Evolutionary conservation across 208 protist genomes (phyloP).

Genomic region (Leishmania amazonensis): DNA sequence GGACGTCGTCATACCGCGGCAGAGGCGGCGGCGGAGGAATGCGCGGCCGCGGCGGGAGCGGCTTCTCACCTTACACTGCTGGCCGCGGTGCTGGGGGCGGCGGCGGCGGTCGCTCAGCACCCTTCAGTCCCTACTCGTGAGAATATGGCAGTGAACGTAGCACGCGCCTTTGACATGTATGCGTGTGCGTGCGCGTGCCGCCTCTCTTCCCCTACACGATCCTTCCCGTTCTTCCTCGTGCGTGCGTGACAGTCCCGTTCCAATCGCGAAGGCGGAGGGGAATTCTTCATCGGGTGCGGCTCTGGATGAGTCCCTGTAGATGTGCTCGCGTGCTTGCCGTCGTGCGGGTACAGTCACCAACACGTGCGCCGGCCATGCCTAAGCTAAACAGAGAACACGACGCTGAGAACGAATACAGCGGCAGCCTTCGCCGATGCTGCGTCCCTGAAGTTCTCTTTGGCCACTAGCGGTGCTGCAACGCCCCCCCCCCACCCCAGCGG

Average conservation of each 20-base stretch:
- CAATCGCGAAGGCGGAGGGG: not conserved
- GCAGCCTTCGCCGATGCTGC: not conserved
- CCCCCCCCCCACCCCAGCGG: not conserved
- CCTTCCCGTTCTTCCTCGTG: not conserved
- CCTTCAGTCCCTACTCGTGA: slow-evolving; percentile 4
- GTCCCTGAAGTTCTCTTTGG: not conserved
- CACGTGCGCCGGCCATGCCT: not conserved
- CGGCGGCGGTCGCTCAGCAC: not conserved
- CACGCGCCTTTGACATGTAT: not conserved
- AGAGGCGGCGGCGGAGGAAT: slow-evolving; percentile 4
- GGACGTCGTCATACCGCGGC: slow-evolving; percentile 12
- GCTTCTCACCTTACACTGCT: not conserved
- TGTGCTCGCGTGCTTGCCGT: not conserved
- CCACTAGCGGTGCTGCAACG: not conserved
- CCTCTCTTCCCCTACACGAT: slow-evolving; percentile 5
- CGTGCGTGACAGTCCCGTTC: not conserved
- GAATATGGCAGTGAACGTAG: not conserved
- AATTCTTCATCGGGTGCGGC: not conserved
- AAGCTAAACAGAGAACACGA: not conserved
- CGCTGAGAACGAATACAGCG: not conserved
- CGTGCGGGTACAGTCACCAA: not conserved
- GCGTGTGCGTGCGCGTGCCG: not conserved
- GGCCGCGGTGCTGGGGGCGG: not conserved
- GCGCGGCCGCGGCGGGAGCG: not conserved
- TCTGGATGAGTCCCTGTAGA: not conserved